Evolutionary conservation across 148 eudicot genomes (phyloP).

Genomic region (Spergularia bocconei): DNA sequence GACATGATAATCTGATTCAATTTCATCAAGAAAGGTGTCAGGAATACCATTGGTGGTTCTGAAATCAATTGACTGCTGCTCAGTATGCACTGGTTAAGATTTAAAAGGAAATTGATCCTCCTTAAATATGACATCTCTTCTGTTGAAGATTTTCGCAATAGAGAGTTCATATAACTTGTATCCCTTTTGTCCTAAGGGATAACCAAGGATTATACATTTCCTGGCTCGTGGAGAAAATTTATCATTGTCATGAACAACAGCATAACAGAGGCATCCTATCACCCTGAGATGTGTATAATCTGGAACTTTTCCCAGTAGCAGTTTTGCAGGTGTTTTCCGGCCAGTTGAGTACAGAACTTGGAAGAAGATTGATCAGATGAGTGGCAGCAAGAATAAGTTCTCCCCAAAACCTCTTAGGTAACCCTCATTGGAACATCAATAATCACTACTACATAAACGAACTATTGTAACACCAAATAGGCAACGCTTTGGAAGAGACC

Average conservation of each 20-base stretch:
- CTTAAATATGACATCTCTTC: neutral
- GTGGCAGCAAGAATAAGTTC: neutral
- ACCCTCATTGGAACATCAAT: too few species aligned
- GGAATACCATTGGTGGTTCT: too few species aligned
- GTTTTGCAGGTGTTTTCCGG: neutral
- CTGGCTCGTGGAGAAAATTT: neutral
- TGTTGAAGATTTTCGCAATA: neutral
- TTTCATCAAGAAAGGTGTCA: too few species aligned
- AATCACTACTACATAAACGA: too few species aligned
- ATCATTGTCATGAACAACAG: neutral
- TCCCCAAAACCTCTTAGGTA: neutral
- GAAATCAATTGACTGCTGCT: too few species aligned
- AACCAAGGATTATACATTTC: neutral
- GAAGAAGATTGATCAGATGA: neutral
- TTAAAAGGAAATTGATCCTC: neutral
- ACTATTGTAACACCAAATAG: too few species aligned
- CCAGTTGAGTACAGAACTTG: neutral
- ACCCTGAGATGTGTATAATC: neutral
- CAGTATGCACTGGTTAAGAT: too few species aligned
- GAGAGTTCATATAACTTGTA: neutral
- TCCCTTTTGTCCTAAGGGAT: neutral
- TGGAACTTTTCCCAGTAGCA: neutral
- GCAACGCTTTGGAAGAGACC: too few species aligned
- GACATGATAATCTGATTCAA: too few species aligned
- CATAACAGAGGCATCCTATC: neutral